Evolutionary conservation across 2,329 filamentous ascomycete genomes (phyloP), one percentile per base, ranked within the genome.

Genomic region (Metarhizium album): DNA sequence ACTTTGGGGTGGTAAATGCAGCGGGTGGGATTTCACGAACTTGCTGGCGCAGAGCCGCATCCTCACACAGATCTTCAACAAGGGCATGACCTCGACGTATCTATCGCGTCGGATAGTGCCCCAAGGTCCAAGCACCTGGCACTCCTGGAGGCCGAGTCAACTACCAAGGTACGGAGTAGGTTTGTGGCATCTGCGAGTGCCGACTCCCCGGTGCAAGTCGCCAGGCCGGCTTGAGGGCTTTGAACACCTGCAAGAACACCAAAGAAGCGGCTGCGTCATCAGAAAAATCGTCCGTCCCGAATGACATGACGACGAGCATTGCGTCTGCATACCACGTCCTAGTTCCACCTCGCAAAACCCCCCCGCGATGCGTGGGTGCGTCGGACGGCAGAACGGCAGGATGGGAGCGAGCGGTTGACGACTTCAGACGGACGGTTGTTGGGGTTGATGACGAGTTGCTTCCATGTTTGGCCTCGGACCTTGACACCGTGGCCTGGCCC

Each of bases 1-100:
- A 29, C 45, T 47, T 46, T 38, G 47, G 3, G 29, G 46, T 48
- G n/a, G n/a, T n/a, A n/a, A n/a, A n/a, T n/a, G n/a, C n/a, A n/a
- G n/a, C n/a, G n/a, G n/a, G n/a, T n/a, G n/a, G n/a, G n/a, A n/a
- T n/a, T n/a, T n/a, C n/a, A n/a, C 40, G 38, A n/a, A 13, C 45
- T 22, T 29, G 47, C 47, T 16, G 38, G 29, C 40, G 47, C 47
- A 49, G 47, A 49, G 47, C 47, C 47, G 27, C 47, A 49, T 45
- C 20, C 6, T 22, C 40, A 35, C 33, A 42, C 46, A 42, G 42
- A n/a, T 18, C 11, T 16, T 4, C 22, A 13, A 31, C 3, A 13
- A 13, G 3, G 16, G 20, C 8, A n/a, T 20, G 38, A 14, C 9
- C 46, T n/a, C 24, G n/a, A 18, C n/a, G 40, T 23, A 7, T 24